These are phyloP conservation scores for Paraglomus occultum DNA, from an alignment of 192 early-diverging fungal genomes.

Conservation along the genomic window DNA sequence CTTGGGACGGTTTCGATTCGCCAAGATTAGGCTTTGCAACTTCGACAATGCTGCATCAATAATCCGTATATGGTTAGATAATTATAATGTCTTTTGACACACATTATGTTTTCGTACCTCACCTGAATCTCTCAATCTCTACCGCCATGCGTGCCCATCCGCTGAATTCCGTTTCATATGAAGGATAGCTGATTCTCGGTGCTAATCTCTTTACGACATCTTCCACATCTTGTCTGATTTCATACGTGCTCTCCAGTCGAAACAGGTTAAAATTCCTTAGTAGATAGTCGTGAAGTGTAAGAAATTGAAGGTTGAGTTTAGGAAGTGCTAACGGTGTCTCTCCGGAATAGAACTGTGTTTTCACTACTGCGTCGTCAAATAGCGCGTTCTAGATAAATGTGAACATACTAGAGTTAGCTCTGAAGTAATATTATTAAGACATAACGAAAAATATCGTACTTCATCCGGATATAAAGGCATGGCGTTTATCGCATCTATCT, in stretches of 20 bases:
- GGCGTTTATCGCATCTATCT: conserved; percentile 68
- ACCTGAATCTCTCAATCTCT: conserved; percentile 62
- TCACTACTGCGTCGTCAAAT: conserved; percentile 67
- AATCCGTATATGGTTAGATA: not conserved
- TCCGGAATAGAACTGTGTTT: conserved; percentile 63
- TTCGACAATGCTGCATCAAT: conserved; percentile 58
- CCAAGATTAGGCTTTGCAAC: conserved; percentile 70
- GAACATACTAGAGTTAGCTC: not conserved
- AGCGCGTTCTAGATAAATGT: conserved; percentile 49
- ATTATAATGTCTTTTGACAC: not conserved
- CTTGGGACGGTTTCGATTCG: conserved; percentile 64
- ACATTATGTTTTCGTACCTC: not conserved
- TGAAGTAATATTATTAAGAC: not conserved
- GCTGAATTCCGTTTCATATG: conserved; percentile 68
- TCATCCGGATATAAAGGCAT: conserved; percentile 80
- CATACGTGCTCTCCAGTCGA: conserved; percentile 78
- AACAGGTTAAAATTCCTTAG: conserved; percentile 81
- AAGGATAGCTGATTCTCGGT: conserved; percentile 57
- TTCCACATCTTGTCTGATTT: conserved; percentile 84
- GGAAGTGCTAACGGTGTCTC: conserved; percentile 70
- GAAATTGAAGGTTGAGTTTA: conserved; percentile 91
- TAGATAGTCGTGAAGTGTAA: conserved; percentile 91
- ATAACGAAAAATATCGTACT: conserved; percentile 27
- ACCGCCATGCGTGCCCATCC: conserved; percentile 95
- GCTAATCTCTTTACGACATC: conserved; percentile 81